phyloP scores from a whole-genome alignment of 495 filamentous ascomycete species.

The Aspergillus campestris region DNA sequence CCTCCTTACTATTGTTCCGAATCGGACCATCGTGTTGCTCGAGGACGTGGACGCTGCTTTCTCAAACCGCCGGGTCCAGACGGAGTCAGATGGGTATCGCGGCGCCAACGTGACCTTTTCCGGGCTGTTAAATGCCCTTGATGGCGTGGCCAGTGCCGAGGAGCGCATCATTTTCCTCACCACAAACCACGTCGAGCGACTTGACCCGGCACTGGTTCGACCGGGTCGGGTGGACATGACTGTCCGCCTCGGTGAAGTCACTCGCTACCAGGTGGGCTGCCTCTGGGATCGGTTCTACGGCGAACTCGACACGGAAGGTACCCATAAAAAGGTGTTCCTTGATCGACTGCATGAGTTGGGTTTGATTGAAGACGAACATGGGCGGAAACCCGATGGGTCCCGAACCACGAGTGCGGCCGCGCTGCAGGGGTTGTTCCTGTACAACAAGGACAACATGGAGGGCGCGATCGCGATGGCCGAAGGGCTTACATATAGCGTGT shows the following conservation, averaged over 20 bases:
- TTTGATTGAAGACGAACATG: constrained; percentile 42
- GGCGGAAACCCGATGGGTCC: constrained; percentile 27
- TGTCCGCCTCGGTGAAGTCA: constrained; percentile 80
- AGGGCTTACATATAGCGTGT: constrained; percentile 38
- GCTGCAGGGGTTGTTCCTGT: constrained; percentile 87
- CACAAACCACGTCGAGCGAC: constrained; percentile 83
- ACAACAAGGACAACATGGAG: constrained; percentile 83
- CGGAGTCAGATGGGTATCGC: constrained; percentile 75
- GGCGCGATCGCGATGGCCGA: constrained; percentile 77
- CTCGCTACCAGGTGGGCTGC: constrained; percentile 68
- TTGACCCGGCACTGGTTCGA: constrained; percentile 82
- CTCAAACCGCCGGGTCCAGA: constrained; percentile 60
- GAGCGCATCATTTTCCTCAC: constrained; percentile 91
- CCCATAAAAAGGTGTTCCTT: constrained; percentile 39
- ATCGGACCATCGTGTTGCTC: constrained; percentile 74
- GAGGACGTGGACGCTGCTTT: constrained; percentile 97
- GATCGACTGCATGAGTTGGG: constrained; percentile 42
- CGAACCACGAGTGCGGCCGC: constrained; percentile 72
- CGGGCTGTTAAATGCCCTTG: constrained; percentile 84
- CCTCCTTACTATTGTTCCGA: constrained; percentile 79
- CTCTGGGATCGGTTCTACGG: constrained; percentile 96
- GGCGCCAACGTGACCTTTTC: constrained; percentile 94
- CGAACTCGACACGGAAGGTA: constrained; percentile 58
- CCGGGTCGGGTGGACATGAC: constrained; percentile 93
- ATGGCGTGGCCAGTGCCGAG: constrained; percentile 92